Conservation (phyloP, 306 rosid genomes). For the Acacia crassicarpa region DNA sequence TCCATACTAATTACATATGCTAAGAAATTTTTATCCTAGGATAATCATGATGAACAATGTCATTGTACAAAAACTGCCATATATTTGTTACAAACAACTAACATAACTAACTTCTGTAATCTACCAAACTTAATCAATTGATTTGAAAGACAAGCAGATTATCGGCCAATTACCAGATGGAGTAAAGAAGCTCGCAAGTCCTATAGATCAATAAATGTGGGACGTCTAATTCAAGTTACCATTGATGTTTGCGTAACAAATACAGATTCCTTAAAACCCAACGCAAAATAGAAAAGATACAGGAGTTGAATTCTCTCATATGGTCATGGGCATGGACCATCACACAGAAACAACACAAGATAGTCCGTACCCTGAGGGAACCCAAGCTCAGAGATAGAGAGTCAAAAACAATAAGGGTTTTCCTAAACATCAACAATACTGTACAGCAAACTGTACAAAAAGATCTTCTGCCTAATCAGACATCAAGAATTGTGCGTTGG, state of each 20-base stretch:
- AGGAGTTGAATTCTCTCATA: not conserved
- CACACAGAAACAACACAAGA: not conserved
- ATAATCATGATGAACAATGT: too few species aligned
- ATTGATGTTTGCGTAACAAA: constrained; percentile 7
- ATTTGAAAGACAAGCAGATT: not conserved
- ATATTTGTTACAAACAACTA: too few species aligned
- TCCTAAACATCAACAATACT: constrained; percentile 39
- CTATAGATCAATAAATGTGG: constrained; percentile 35
- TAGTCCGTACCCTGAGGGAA: not conserved
- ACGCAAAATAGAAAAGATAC: constrained; percentile 25
- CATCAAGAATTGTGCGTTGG: constrained; percentile 26
- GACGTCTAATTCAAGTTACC: constrained; percentile 25
- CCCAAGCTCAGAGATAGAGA: not conserved
- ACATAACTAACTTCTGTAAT: too few species aligned
- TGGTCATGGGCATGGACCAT: not conserved
- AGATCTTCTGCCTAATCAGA: constrained; percentile 30
- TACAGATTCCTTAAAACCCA: constrained; percentile 31
- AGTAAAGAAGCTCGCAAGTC: constrained; percentile 10
- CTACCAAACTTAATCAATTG: too few species aligned
- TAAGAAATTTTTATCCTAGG: too few species aligned
- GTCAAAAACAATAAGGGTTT: constrained; percentile 32
- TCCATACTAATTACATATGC: too few species aligned
- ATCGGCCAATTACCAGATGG: not conserved
- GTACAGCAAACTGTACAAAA: constrained; percentile 38
- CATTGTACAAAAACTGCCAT: too few species aligned